Percentiles rank a stretch among this genome's conserved stretches.
Evolutionary conservation across 2,329 filamentous ascomycete species (phyloP).

Genomic region (Pseudogymnoascus sp.): DNA sequence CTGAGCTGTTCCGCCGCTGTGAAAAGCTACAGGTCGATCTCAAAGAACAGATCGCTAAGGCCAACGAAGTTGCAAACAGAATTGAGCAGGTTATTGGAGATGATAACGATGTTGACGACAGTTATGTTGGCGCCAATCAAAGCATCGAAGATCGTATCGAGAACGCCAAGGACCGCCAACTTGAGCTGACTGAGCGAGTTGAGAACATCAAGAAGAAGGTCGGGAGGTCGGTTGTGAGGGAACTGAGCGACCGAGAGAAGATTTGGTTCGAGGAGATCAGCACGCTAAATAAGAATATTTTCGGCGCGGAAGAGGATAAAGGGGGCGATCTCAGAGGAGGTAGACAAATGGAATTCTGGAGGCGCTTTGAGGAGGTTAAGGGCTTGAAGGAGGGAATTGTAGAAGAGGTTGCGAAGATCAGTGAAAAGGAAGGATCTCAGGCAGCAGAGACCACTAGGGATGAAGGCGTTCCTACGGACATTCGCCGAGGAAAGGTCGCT

Average conservation of each 20-base stretch:
- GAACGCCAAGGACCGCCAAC: slow-evolving; percentile 48
- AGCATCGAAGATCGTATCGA: slow-evolving; percentile 53
- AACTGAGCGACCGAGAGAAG: slow-evolving; percentile 56
- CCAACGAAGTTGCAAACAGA: slow-evolving; percentile 56
- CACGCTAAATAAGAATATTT: slow-evolving; percentile 33
- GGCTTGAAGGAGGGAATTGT: slow-evolving; percentile 46
- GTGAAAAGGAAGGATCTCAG: slow-evolving; percentile 20
- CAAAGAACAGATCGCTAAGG: slow-evolving; percentile 58
- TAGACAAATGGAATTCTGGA: slow-evolving; percentile 42
- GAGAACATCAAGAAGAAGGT: slow-evolving; percentile 50
- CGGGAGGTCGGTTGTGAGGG: slow-evolving; percentile 36
- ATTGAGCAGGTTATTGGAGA: slow-evolving; percentile 60
- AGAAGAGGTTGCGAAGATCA: slow-evolving; percentile 32
- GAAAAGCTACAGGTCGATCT: slow-evolving; percentile 62
- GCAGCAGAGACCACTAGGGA: slow-evolving; percentile 14
- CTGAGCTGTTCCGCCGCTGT: slow-evolving; percentile 66
- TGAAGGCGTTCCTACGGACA: slow-evolving; percentile 43
- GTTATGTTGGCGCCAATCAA: slow-evolving; percentile 44
- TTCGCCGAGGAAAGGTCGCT: slow-evolving; percentile 55
- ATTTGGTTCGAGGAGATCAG: slow-evolving; percentile 52
- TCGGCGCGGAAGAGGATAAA: slow-evolving; percentile 15
- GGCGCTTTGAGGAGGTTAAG: slow-evolving; percentile 51
- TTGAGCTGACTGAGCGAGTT: slow-evolving; percentile 49
- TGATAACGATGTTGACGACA: slow-evolving; percentile 44
- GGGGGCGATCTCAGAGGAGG: slow-evolving; percentile 2